Evolutionary conservation across 1,284 basidiomycete species (phyloP).

Genomic region (Leccinum huronense): DNA sequence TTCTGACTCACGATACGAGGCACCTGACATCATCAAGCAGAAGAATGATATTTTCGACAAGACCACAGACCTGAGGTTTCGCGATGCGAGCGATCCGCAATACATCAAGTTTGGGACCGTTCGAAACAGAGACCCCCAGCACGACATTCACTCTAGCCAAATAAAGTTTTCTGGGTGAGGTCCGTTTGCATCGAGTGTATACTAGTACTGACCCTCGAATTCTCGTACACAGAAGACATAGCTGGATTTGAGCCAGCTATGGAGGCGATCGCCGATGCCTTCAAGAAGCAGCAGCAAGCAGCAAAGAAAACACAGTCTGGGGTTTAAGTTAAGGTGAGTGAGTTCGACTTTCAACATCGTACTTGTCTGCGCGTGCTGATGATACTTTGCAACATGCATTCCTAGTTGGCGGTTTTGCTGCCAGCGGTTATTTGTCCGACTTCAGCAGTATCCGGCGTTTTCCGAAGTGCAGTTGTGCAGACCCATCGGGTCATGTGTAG

Average conservation of each 20-base stretch:
- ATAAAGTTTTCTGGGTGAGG: slow-evolving; percentile 43
- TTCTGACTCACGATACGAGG: slow-evolving; percentile 29
- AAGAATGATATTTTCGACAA: slow-evolving; percentile 48
- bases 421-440: slow-evolving; percentile 47
- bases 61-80: slow-evolving; percentile 47
- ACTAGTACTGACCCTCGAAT: neutral
- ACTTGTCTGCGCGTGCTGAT: neutral
- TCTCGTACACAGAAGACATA: slow-evolving; percentile 35
- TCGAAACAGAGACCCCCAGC: slow-evolving; percentile 42
- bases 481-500: slow-evolving; percentile 38
- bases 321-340: slow-evolving; percentile 34
- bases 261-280: slow-evolving; percentile 39
- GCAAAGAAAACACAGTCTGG: slow-evolving; percentile 14
- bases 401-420: slow-evolving; percentile 48
- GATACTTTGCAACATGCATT: neutral
- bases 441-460: slow-evolving; percentile 35
- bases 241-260: slow-evolving; percentile 46
- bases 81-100: slow-evolving; percentile 38
- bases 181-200: neutral
- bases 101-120: slow-evolving; percentile 48
- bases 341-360: neutral
- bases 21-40: slow-evolving; percentile 37
- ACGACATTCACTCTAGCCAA: slow-evolving; percentile 45
- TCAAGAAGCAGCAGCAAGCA: slow-evolving; percentile 35
- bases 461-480: slow-evolving; percentile 35